These are phyloP conservation scores for Coniochaeta sp. DNA, from an alignment of 2,329 filamentous ascomycete species.

Conservation along the genomic window DNA sequence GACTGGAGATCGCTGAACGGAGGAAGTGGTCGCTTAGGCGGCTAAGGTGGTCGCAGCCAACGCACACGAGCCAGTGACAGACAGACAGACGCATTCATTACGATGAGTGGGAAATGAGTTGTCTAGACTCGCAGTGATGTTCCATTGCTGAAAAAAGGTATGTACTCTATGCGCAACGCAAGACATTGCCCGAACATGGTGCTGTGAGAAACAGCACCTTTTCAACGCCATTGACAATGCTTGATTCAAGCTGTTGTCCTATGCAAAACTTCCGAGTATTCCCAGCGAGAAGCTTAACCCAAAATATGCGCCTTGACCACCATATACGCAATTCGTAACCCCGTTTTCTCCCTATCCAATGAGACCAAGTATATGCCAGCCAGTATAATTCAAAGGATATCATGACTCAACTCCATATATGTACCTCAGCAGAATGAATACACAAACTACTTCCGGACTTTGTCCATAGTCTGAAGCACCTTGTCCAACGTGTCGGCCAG, in stretches of 20 bases:
- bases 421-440: not conserved
- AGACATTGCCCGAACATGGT: too few relatives aligned
- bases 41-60: too few relatives aligned
- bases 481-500: conserved; percentile 50
- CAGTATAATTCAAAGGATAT: not conserved
- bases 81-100: too few relatives aligned
- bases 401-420: too few relatives aligned
- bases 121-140: not conserved
- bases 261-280: not conserved
- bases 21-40: not conserved
- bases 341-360: not conserved
- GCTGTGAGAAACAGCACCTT: too few relatives aligned
- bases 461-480: conserved; percentile 48
- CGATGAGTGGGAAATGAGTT: too few relatives aligned
- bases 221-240: not conserved
- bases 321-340: not conserved
- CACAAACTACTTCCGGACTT: conserved; percentile 17
- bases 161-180: not conserved
- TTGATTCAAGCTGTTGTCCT: not conserved
- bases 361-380: not conserved
- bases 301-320: not conserved
- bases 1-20: not conserved
- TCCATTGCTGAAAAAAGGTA: not conserved
- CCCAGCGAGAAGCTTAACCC: not conserved
- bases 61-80: too few relatives aligned